Percentiles rank a stretch among this genome's conserved stretches.
phyloP scores from a whole-genome alignment of 495 filamentous ascomycete genomes.

The Lichenothelia convexa region DNA sequence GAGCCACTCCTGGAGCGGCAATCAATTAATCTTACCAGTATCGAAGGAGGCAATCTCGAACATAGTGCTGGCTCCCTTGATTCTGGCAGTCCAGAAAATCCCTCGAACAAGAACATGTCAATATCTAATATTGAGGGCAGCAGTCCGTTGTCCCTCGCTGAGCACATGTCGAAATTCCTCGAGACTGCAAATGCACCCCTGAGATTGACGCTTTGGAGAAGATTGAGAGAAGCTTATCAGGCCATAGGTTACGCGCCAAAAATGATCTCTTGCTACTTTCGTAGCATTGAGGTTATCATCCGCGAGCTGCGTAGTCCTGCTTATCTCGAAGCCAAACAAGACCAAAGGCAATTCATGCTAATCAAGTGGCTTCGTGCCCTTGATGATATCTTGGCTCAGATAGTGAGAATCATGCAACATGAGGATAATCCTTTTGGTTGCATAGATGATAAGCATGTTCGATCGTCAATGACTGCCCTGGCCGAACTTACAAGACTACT shows the following conservation, averaged over 20 bases:
- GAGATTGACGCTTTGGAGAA: conserved; percentile 69
- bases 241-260: conserved; percentile 68
- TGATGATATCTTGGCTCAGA: conserved; percentile 53
- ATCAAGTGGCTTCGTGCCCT: conserved; percentile 59
- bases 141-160: conserved; percentile 30
- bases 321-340: conserved; percentile 38
- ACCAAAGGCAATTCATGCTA: conserved; percentile 46
- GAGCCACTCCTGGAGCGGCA: conserved; percentile 65
- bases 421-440: conserved; percentile 57
- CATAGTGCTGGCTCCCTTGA: conserved; percentile 22
- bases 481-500: conserved; percentile 49
- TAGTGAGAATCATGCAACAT: conserved; percentile 42
- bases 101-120: background rate
- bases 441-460: conserved; percentile 58
- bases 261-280: conserved; percentile 67
- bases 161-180: conserved; percentile 57
- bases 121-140: conserved; percentile 8
- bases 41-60: conserved; percentile 26
- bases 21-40: background rate
- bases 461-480: conserved; percentile 47
- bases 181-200: conserved; percentile 62
- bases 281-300: conserved; percentile 66
- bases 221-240: conserved; percentile 71
- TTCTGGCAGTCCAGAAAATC: conserved; percentile 12
- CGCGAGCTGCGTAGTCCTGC: conserved; percentile 46